Evolutionary conservation across 2,329 filamentous ascomycete species (phyloP).

Genomic region (Tolypocladium endophyticum): DNA sequence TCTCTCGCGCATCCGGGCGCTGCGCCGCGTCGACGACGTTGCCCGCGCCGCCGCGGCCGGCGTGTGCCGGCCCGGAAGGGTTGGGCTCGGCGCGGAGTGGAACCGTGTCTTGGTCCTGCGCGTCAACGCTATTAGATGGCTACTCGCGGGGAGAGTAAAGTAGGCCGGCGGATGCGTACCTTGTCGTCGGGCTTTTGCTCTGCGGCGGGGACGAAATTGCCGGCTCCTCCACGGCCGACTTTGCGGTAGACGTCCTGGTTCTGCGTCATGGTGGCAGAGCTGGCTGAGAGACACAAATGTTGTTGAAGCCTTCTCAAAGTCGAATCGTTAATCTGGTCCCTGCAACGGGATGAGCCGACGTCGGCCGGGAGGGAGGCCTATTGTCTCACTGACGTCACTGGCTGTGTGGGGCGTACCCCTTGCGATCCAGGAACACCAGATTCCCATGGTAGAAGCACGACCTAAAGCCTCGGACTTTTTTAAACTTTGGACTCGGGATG

Average conservation of each 20-base stretch:
- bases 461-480: not conserved
- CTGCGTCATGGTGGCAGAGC: constrained; percentile 8
- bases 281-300: not conserved
- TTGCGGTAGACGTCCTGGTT: constrained; percentile 35
- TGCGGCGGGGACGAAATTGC: constrained; percentile 48
- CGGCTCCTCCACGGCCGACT: constrained; percentile 52
- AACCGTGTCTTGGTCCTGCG: not conserved
- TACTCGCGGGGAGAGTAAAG: not conserved
- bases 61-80: not conserved
- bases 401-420: not conserved
- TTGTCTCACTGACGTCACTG: not conserved
- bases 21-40: constrained; percentile 37
- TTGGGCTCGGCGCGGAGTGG: not conserved
- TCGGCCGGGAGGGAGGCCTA: not conserved
- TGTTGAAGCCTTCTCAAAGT: not conserved
- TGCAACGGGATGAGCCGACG: not conserved
- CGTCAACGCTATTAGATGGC: not conserved
- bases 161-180: not conserved
- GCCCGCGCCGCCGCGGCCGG: constrained; percentile 39
- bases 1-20: constrained; percentile 19
- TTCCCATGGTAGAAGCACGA: not conserved
- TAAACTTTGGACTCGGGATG: not conserved
- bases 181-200: constrained; percentile 6
- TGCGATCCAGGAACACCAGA: not conserved
- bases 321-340: not conserved